A percentile compares a stretch with the other conserved stretches of the same genome.
Conservation (phyloP, 2,329 filamentous ascomycete species). For the Fusarium napiforme region DNA sequence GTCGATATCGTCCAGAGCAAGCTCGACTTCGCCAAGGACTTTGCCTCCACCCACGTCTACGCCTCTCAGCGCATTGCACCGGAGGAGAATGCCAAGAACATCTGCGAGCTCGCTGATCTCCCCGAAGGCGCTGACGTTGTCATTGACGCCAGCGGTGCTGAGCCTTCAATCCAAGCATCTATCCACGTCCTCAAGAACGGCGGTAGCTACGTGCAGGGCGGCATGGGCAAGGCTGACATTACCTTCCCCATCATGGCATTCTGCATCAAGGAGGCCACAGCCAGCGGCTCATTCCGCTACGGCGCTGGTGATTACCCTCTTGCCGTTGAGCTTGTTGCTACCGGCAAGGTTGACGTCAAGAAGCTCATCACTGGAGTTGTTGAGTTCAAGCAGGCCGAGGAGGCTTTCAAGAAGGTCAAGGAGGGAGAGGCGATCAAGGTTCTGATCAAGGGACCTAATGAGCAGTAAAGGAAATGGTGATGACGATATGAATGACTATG, state of each 20-base stretch:
- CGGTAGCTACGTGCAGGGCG: constrained; percentile 84
- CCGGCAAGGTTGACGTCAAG: constrained; percentile 82
- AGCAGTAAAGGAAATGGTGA: constrained; percentile 54
- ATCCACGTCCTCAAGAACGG: constrained; percentile 77
- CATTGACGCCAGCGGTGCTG: constrained; percentile 83
- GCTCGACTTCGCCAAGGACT: constrained; percentile 80
- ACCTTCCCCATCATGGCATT: constrained; percentile 91
- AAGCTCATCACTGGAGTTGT: constrained; percentile 82
- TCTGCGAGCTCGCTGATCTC: constrained; percentile 73
- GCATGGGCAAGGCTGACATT: constrained; percentile 90
- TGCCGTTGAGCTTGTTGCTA: constrained; percentile 79
- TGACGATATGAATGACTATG: constrained; percentile 17
- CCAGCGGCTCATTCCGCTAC: constrained; percentile 91
- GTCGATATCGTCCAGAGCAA: constrained; percentile 87
- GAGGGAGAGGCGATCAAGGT: constrained; percentile 81
- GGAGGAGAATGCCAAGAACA: constrained; percentile 77
- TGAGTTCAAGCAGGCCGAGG: constrained; percentile 82
- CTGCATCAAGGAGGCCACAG: constrained; percentile 88
- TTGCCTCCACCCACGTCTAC: constrained; percentile 78
- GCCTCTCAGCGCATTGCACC: constrained; percentile 70
- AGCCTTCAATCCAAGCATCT: constrained; percentile 79
- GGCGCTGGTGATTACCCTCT: constrained; percentile 87
- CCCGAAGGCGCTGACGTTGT: constrained; percentile 77
- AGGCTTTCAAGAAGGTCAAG: constrained; percentile 88
- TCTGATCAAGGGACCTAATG: constrained; percentile 73